Evolutionary conservation across 805 yeast species (phyloP), one percentile per base, ranked within the genome.

Genomic region (Pichia pseudocactophila): DNA sequence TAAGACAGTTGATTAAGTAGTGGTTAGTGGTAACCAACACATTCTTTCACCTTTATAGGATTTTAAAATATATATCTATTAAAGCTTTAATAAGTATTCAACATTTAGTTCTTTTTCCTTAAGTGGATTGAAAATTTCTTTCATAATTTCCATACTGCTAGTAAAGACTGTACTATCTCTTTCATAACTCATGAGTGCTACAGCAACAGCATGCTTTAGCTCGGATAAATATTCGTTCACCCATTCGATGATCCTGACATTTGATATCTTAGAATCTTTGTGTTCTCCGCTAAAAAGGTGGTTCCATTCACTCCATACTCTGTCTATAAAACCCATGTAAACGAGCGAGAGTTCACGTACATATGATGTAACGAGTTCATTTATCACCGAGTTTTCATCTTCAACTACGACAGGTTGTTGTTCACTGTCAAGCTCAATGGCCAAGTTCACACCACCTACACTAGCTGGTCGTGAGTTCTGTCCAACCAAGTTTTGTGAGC

Each of bases 51-150:
- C n/a, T n/a, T n/a, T n/a, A n/a, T n/a, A n/a, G n/a, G n/a, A n/a
- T 11, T n/a, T 30, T 12, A 15, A 3, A 18, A 19, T 6, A 19
- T 37, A 4, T n/a, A 36, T 17, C 16, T 5, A 16, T 34, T 37
- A 47, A 20, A 50, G 34, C 19, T 51, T 49, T 22, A 84, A 68
- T 52, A 82, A 63, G 58, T 77, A 84, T 40, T 78, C 90, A 48
- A 86, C 79, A 53, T 85, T 86, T 36, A 88, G 62, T 0, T 95
- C 92, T 17, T 73, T 76, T 0, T 64, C 59, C 51, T 77, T 78
- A 50, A 87, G 62, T n/a, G 73, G 76, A 30, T 68, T 65, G 26
- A 81, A 75, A 53, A 85, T 92, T 37, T 70, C 70, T 34, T 62
- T 62, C 31, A 82, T 67, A 9, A 75, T 67, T 34, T 70, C 63